A percentile compares a stretch with the other conserved stretches of the same genome.
Evolutionary conservation across 1,139 yeast genomes (phyloP).

Genomic region (Candida sanyaensis): DNA sequence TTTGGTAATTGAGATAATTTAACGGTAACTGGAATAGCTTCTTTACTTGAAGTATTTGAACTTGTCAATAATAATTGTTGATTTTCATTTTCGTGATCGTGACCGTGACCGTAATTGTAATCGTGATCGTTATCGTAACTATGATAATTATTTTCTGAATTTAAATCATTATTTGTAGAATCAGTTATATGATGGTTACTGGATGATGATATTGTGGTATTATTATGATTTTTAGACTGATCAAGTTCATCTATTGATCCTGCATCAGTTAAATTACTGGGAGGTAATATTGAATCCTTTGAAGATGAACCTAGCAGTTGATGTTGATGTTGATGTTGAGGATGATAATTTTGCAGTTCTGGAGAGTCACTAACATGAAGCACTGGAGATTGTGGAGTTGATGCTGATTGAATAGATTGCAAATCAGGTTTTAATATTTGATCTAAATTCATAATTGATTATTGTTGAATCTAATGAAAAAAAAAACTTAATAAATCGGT

Average conservation of each 20-base stretch:
- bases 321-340: background rate
- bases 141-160: background rate
- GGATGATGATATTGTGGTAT: background rate
- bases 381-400: background rate
- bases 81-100: background rate
- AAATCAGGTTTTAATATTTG: background rate
- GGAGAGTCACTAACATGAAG: background rate
- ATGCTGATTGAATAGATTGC: background rate
- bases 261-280: slow-evolving; percentile 11
- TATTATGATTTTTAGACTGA: background rate
- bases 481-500: background rate
- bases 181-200: background rate
- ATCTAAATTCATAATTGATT: background rate
- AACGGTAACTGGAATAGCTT: slow-evolving; percentile 5
- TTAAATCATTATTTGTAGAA: background rate
- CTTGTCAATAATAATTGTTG: background rate
- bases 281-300: slow-evolving; percentile 7
- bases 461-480: background rate
- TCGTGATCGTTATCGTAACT: background rate
- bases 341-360: background rate
- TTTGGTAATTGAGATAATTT: slow-evolving; percentile 6
- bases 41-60: slow-evolving; percentile 3
- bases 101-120: too few species aligned
- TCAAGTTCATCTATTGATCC: slow-evolving; percentile 6
- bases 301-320: background rate